Evolutionary conservation across 257 asterid species (phyloP), one percentile per base, ranked within the genome.

Genomic region (Ilex asprella): DNA sequence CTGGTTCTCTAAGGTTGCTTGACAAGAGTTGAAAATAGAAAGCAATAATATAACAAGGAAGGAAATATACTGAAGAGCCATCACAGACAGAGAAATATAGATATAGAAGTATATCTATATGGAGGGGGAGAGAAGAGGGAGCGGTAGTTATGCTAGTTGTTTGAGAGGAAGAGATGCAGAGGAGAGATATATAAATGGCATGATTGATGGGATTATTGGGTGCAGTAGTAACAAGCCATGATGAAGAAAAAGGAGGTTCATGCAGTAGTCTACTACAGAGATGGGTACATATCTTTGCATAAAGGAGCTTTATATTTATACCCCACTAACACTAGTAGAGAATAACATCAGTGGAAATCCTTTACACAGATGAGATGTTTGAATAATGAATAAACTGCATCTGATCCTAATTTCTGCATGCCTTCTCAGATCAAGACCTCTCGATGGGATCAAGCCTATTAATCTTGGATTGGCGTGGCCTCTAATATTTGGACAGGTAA

Each of bases 301-400:
- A 81, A 82, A 84, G 86, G 73, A 64, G 86, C 86, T 86, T 76
- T 84, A 73, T 80, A 81, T 66, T 76, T 75, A 73, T 86, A 73
- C 81, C 66, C 70, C 46, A 54, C 81, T 81, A 78, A 77, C 68
- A 70, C 68, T 69, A 69, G 74, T 71, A 35, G 41, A 35, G 41
- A 35, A 35, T 85, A 82, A 79, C 67, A 75, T 66, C 76, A 73
- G 47, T 55, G 29, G 57, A 57, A 12, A 6, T 30, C 58, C 75
- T 78, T 69, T 58, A 54, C 65, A 69, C 62, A 64, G 49, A 75
- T 30, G 60, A 53, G 73, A 62, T 21, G 27, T 21, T 21, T 21
- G 27, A 21, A 21, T 21, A 21, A 50, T 62, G 67, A 51, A 55
- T 31, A 16, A 51, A 58, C 54, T 67, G 73, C 63, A 49, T 74